Evolutionary conservation across 345 rosid species (phyloP).

Genomic region (Kandelia obovata): DNA sequence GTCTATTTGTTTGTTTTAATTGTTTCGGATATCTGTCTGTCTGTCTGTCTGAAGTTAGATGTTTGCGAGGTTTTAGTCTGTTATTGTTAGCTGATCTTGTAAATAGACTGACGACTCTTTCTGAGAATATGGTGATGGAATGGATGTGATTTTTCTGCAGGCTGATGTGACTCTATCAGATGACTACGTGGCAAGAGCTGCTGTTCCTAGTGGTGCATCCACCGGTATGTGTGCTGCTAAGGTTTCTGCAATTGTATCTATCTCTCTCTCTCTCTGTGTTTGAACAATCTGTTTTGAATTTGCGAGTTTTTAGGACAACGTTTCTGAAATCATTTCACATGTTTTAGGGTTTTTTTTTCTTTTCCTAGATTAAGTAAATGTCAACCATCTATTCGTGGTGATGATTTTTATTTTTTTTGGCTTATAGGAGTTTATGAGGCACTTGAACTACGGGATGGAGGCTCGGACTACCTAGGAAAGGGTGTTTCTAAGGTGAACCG

Average conservation of each 20-base stretch:
- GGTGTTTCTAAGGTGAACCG: slow-evolving; percentile 60
- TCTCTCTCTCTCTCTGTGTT: too few species aligned
- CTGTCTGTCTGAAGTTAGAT: not conserved
- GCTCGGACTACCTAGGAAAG: slow-evolving; percentile 64
- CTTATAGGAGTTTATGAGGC: slow-evolving; percentile 59
- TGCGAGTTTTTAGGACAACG: not conserved
- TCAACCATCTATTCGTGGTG: not conserved
- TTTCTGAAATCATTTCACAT: not conserved
- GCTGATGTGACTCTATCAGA: slow-evolving; percentile 46
- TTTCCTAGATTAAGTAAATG: not conserved
- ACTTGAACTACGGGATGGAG: slow-evolving; percentile 60
- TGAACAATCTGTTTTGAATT: not conserved
- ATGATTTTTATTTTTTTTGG: not conserved
- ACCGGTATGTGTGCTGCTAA: slow-evolving; percentile 35
- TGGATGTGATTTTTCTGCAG: slow-evolving; percentile 25
- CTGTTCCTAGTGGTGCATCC: slow-evolving; percentile 77
- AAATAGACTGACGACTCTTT: not conserved
- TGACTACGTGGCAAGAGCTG: slow-evolving; percentile 47
- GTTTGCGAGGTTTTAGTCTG: not conserved
- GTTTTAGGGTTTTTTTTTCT: not conserved
- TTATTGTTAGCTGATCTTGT: too few species aligned
- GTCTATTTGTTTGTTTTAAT: not conserved
- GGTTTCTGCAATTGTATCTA: too few species aligned
- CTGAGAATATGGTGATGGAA: too few species aligned
- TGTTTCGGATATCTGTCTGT: not conserved